Evolutionary conservation across 805 yeast species (phyloP).

Genomic region (Kurtzmaniella fragi): DNA sequence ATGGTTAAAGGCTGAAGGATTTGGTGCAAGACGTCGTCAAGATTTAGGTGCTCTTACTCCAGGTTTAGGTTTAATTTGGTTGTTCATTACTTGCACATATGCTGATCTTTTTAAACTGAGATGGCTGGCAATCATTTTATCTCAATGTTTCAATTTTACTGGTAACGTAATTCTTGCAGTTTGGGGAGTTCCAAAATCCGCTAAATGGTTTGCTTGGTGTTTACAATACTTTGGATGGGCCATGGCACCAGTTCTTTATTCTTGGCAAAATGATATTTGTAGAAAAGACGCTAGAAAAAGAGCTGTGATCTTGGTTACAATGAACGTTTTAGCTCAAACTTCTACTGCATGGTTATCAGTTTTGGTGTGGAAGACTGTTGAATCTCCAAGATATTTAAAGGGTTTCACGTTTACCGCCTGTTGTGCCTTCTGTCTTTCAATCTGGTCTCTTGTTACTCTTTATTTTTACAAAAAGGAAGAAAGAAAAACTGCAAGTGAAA

Average conservation of each 20-base stretch:
- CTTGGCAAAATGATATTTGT: slow-evolving; percentile 53
- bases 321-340: slow-evolving; percentile 51
- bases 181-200: slow-evolving; percentile 53
- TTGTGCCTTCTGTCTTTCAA: slow-evolving; percentile 39
- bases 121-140: slow-evolving; percentile 48
- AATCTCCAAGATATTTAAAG: slow-evolving; percentile 50
- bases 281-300: slow-evolving; percentile 52
- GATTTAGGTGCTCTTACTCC: slow-evolving; percentile 44
- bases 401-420: slow-evolving; percentile 51
- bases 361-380: slow-evolving; percentile 51
- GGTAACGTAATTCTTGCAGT: slow-evolving; percentile 53
- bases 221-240: slow-evolving; percentile 60
- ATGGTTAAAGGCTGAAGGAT: slow-evolving; percentile 47
- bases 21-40: slow-evolving; percentile 25
- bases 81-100: slow-evolving; percentile 27
- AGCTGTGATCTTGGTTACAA: slow-evolving; percentile 52
- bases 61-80: slow-evolving; percentile 38
- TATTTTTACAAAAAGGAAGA: slow-evolving; percentile 39
- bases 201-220: slow-evolving; percentile 63
- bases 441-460: slow-evolving; percentile 49
- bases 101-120: slow-evolving; percentile 43
- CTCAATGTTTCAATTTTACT: slow-evolving; percentile 50
- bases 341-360: slow-evolving; percentile 52
- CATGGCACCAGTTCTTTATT: slow-evolving; percentile 56
- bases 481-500: slow-evolving; percentile 25